Evolutionary conservation across 768 basidiomycete species (phyloP), one percentile per base, ranked within the genome.

Genomic region (Rhizopogon sp.): DNA sequence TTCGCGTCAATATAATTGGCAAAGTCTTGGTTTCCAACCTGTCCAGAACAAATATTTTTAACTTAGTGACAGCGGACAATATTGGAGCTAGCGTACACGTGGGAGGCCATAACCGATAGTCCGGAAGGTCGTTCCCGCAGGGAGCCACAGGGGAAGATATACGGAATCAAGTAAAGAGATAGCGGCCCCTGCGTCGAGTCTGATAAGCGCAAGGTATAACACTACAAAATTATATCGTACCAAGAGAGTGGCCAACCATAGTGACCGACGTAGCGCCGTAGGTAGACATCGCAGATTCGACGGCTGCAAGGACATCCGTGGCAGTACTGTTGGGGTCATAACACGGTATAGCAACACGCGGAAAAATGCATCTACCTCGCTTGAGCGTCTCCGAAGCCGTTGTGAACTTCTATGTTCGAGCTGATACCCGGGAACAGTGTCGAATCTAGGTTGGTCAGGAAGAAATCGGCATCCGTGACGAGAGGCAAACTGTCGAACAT

Each of bases 1-100:
- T 79, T 67, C 10, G 73, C 66, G 57, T 84, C 80, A 47, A 84
- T 76, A 59, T 78, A 79, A 59, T 82, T 59, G 1, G 83, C 83
- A 56, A 85, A 87, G 2, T 73, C 81, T 62, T 79, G 75, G 66
- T 86, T 85, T 11, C 85, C 83, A 56, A 76, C 73, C 71, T 77
- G 50, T 55, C 42, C 13, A n/a, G 16, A 33, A 25, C 14, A 54
- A n/a, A 13, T 33, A 16, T 29, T 22, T 13, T 22, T n/a, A 40
- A 22, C 17, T 14, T 20, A 20, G 20, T 20, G 35, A 37, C 9
- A 4, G 29, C 8, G 25, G 28, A 28, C 8, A 17, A 43, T 20
- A 56, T 11, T 16, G 4, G 22, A 45, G 2, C 16, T 11, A 29
- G 56, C 61, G 7, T 28, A 72, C 73, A 17, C 74, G 65, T 39